Evolutionary conservation across 1,139 yeast genomes (phyloP), one percentile per base, ranked within the genome.

Genomic region (Waltiozyma sp.): DNA sequence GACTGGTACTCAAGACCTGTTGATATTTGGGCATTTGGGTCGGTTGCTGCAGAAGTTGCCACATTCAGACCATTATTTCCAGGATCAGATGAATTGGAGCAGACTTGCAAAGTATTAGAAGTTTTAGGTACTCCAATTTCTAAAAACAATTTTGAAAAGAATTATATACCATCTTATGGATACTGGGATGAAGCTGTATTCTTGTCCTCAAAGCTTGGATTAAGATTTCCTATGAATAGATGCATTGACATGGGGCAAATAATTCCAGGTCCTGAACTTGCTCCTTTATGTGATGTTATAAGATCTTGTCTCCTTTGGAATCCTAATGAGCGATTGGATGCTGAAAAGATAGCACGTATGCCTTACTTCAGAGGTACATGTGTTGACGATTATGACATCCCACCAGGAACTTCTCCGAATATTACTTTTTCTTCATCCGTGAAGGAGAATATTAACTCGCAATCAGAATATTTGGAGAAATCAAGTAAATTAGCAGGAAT

Each of bases 1-100:
- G 71, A 72, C 9, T 64, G 63, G 52, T 87, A 91, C 59, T 76
- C 91, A 0, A 72, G 68, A 42, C 88, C 95, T 0, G 76, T 87
- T 38, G 98, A 91, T 65, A 75, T 89, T 37, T 91, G 97, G 97
- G 95, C 97, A 0, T 84, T 87, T 65, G 96, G 95, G 1, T 72
- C 82, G 26, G 86, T 91, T 40, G 89, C 91, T 0, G 77, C 77
- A 7, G 98, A 91, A 61, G 67, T 86, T 39, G 83, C 87, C 19
- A 79, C 78, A 38, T 77, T 84, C 51, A 60, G 69, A 37, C 96
- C 97, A 0, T 64, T 89, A 37, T 87, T 91, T 55, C 95, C 96
- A 0, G 98, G 97, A 0, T 57, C 71, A 14, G 74, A 78, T 55
- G 94, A 86, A 56, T 54, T 80, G 40, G 95, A 88, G 55, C 96